Base-by-base conservation (phyloP, 352 stramenopile genomes). In the Globisporangium paroecandrum region DNA sequence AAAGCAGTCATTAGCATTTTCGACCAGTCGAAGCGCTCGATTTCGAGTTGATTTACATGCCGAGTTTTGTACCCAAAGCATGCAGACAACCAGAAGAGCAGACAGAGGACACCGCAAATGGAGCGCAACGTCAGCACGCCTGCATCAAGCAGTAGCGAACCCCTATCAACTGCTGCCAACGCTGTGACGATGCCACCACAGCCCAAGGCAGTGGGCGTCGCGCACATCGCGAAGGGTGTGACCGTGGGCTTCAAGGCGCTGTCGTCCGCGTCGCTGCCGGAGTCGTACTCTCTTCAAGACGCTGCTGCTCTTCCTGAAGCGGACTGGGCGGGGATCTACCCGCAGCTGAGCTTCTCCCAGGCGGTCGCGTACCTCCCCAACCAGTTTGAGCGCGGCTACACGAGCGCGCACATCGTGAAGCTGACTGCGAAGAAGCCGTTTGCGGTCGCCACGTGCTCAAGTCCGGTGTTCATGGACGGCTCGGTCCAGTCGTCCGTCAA, bases 251-350 rank as follows among this genome's bases (percentile, higher is more conserved):
- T 68, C 63, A 68, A 68, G 20, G 63, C 63, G 12, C 63, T 68
- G 38, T 54, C 63, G 20, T 56, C 53, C 20, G 38, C 53, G 15
- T 47, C 63, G 27, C 20, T 62, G 25, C 38, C 49, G 24, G 36
- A 55, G 22, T 46, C 32, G 29, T 61, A 61, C 13, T 38, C 36
- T 5, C 34, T 41, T 9, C 29, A 38, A 51, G 47, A n/a, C 15
- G 10, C 9, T 43, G 20, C 4, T 43, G 12, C 29, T 13, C 1
- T 29, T 7, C 12, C 18, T n/a, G 54, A 62, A 29, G 32, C 32
- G 29, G 68, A 76, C 59, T 76, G 70, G 70, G 69, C 70, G 29
- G 70, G 66, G 1, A 66, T 76, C 25, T 76, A 76, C 58, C 70
- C 70, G 41, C 70, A 76, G 62, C 58, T 76, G 29, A 70, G 60